Evolutionary conservation across 306 rosid species (phyloP), one percentile per base, ranked within the genome.

Genomic region (Inga oerstediana): DNA sequence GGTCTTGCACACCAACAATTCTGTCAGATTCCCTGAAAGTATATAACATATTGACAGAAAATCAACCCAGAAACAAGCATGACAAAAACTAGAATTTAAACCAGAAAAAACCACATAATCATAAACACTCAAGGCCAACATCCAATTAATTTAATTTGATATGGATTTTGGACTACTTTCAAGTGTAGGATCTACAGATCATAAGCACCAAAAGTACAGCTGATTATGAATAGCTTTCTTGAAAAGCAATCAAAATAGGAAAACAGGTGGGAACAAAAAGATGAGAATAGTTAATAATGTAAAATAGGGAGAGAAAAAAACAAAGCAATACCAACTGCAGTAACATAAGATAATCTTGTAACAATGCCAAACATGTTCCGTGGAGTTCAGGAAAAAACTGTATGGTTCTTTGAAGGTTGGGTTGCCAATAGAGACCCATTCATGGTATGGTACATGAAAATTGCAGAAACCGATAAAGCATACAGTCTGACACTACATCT

Each of bases 21-120:
- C 85, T 88, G 61, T 85, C 90, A 30, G 86, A 83, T 72, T 76
- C 85, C 88, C 88, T 87, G 90, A 52, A 85, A 82, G 75, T 58
- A 71, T 64, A 65, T 24, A 56, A 27, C 59, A 79, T 65, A 75
- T 79, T 79, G 74, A 45, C 34, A 70, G 77, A 79, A 37, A 65
- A 75, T 62, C 75, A 54, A 52, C 39, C 80, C 78, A 84, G 56
- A 54, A 35, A 56, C 41, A 80, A 76, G 32, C 30, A 48, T 52
- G 74, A 20, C 14, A 54, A 48, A 15, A 82, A 75, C 34, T 69
- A 69, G 49, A 80, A 37, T 37, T 37, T 37, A 37, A 35, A 5
- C 39, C 6, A 35, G 37, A 35, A 35, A 35, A 35, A 4, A 37
- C 41, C 41, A 37, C 39, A 37, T 49, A 75, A 48, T 51, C 70